Conservation (phyloP, 2,329 filamentous ascomycete species). For the Aureobasidium sp. region DNA sequence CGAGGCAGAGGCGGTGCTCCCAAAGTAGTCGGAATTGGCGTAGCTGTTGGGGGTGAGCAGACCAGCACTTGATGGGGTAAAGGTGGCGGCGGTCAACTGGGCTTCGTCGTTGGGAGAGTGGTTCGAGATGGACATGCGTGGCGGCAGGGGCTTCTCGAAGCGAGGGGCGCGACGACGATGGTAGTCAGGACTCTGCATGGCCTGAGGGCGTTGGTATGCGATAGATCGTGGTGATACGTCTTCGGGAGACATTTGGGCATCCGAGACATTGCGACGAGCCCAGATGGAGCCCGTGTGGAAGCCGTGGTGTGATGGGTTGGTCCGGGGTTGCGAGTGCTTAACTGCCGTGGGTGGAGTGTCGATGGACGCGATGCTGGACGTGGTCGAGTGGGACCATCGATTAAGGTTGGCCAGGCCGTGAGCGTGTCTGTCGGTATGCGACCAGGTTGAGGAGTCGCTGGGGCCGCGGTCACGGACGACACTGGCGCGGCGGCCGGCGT, state of each 20-base stretch:
- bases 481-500: background rate
- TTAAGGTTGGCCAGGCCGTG: constrained; percentile 47
- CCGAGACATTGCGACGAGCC: constrained; percentile 11
- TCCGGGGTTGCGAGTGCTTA: background rate
- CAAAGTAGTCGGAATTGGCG: constrained; percentile 26
- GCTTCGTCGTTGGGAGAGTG: background rate
- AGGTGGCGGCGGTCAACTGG: constrained; percentile 5
- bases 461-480: background rate
- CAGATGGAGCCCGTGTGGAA: constrained; percentile 7
- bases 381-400: constrained; percentile 53
- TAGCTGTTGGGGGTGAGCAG: constrained; percentile 27
- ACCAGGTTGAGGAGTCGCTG: background rate
- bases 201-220: background rate
- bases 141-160: constrained; percentile 5
- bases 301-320: background rate
- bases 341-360: background rate
- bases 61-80: constrained; percentile 23
- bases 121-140: constrained; percentile 3
- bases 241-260: constrained; percentile 8
- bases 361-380: constrained; percentile 40
- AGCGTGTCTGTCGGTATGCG: background rate
- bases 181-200: constrained; percentile 6
- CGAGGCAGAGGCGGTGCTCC: constrained; percentile 21
- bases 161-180: constrained; percentile 8
- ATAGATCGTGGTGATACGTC: constrained; percentile 6